phyloP scores from a whole-genome alignment of 1,284 basidiomycete genomes.

The Tausonia pullulans region DNA sequence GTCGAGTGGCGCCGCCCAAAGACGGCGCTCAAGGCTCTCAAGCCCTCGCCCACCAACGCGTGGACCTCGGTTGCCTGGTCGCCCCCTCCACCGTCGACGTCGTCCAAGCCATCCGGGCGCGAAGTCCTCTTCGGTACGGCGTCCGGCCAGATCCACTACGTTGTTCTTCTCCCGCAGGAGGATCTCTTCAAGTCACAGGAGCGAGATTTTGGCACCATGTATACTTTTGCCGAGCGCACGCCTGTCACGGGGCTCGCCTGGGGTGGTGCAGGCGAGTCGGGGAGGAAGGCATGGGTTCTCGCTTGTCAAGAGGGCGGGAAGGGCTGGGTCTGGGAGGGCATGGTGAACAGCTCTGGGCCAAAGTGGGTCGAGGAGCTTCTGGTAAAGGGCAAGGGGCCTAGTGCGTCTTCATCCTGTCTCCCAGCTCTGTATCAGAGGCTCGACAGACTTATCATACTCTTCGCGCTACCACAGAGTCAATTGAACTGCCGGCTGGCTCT shows the following conservation, averaged over 20 bases:
- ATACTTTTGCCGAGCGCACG: conserved; percentile 63
- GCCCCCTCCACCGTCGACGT: conserved; percentile 44
- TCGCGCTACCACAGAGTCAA: too few relatives aligned
- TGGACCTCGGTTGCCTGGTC: conserved; percentile 95
- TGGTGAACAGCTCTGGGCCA: conserved; percentile 47
- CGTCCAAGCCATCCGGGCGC: conserved; percentile 58
- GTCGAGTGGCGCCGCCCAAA: conserved; percentile 8
- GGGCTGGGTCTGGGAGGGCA: conserved; percentile 23
- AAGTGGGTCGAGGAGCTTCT: conserved; percentile 66
- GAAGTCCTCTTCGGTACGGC: conserved; percentile 83
- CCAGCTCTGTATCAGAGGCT: too few relatives aligned
- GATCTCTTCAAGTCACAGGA: conserved; percentile 87
- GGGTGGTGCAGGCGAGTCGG: conserved; percentile 41
- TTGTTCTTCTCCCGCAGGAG: conserved; percentile 59
- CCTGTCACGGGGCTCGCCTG: conserved; percentile 72
- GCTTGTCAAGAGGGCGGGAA: conserved; percentile 53
- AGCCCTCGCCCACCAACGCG: conserved; percentile 47
- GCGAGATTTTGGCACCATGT: conserved; percentile 43
- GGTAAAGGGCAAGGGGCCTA: conserved; percentile 55
- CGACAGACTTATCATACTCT: too few relatives aligned
- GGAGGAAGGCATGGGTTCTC: conserved; percentile 44
- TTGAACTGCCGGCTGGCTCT: too few relatives aligned
- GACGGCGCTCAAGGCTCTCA: conserved; percentile 15
- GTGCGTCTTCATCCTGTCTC: conserved; percentile 40
- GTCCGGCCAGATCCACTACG: conserved; percentile 70